Base-by-base conservation (phyloP, 495 filamentous ascomycete genomes). In the Evansstolkia leycettana region DNA sequence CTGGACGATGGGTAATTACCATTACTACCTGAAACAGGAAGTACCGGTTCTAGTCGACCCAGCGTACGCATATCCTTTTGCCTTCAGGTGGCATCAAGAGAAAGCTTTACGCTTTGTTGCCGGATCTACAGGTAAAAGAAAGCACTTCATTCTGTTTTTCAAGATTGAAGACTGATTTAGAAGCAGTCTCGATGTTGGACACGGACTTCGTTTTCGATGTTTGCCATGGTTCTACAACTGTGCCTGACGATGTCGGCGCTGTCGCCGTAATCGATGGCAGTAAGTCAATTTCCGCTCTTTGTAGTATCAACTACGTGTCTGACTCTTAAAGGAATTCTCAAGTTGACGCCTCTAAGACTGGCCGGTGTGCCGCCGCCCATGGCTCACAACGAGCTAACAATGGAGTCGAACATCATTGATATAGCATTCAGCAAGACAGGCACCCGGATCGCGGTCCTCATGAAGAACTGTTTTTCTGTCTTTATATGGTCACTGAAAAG, bases 11-110 rank as follows among this genome's bases (percentile, higher is more conserved):
- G 82, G 87, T 7, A 98, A 98, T 51, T 98, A 98, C 48, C 83
- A 98, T 48, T 96, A 87, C 69, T 96, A 96, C 51, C 62, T 96
- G n/a, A 98, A 96, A 58, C 89, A 94, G 58, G 90, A 98, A 49
- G 65, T 88, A 10, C 58, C 57, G 3, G 58, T 70, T 17, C 53
- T 53, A 7, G 33, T 48, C 5, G 47, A 53, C 35, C 17, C 42
- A 11, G 38, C 37, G 17, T 48, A 32, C 34, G 41, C 54, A 27
- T 27, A 38, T 17, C 55, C 55, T 23, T 57, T 51, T 41, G 52
- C 59, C 26, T 55, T 76, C 37, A 58, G 62, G 8, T 98, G 90
- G 90, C 84, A 96, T 57, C 76, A 83, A 14, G 90, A 95, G 47
- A 82, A 80, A 44, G 57, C 85, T 5, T 57, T 94, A 34, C 66